Percentiles rank a stretch among this genome's conserved stretches.
Evolutionary conservation across 441 rosid species (phyloP).

Genomic region (Theobroma grandiflorum): DNA sequence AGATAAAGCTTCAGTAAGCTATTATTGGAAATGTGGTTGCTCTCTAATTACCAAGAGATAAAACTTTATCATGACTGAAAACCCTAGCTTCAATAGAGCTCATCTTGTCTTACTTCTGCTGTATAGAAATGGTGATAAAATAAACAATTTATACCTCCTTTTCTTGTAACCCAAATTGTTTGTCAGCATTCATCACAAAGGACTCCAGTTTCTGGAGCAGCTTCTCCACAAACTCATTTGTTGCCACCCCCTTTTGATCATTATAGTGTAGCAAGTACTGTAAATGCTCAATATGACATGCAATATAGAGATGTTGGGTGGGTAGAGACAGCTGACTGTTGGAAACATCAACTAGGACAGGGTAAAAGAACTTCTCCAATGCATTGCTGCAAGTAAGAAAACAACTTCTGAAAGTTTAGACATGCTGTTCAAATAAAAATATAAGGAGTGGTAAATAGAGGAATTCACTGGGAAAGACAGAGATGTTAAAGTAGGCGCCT

Average conservation of each 20-base stretch:
- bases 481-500: constrained; percentile 11
- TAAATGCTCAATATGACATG: constrained; percentile 51
- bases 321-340: constrained; percentile 29
- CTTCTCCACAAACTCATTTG: constrained; percentile 45
- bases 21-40: neutral
- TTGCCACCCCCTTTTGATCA: constrained; percentile 36
- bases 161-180: constrained; percentile 57
- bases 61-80: neutral
- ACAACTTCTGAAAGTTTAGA: constrained; percentile 14
- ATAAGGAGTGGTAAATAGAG: constrained; percentile 15
- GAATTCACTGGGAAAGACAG: neutral
- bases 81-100: neutral
- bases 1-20: constrained; percentile 8
- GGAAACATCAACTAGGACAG: constrained; percentile 48
- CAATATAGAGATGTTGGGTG: constrained; percentile 41
- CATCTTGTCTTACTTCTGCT: constrained; percentile 8
- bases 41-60: constrained; percentile 8
- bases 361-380: constrained; percentile 64
- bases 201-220: constrained; percentile 58
- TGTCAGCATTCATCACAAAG: constrained; percentile 45
- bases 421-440: constrained; percentile 6
- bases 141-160: constrained; percentile 53
- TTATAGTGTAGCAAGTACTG: constrained; percentile 53
- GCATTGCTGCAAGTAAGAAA: constrained; percentile 62
- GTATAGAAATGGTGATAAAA: constrained; percentile 13